These are phyloP conservation scores for Pleurostoma richardsiae DNA, from an alignment of 2,329 filamentous ascomycete species.

Conservation along the genomic window DNA sequence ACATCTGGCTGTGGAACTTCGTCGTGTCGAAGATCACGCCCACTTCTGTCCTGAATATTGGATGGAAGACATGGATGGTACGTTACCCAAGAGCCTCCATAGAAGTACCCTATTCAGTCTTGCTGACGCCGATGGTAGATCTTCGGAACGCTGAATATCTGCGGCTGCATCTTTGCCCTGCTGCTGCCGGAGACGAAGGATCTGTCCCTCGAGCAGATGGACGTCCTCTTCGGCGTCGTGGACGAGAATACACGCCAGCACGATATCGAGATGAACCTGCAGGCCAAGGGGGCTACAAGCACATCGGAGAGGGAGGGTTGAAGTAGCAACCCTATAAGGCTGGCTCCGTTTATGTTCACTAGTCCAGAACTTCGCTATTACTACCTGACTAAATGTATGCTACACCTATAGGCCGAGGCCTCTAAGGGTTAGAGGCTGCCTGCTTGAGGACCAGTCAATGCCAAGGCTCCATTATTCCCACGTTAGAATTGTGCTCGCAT, in stretches of 20 bases:
- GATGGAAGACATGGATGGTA: constrained; percentile 33
- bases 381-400: too few relatives aligned
- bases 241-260: not conserved
- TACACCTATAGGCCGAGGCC: too few relatives aligned
- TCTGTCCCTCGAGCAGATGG: constrained; percentile 12
- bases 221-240: constrained; percentile 21
- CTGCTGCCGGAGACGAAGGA: constrained; percentile 19
- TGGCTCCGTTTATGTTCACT: too few relatives aligned
- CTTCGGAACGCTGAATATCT: not conserved
- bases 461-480: too few relatives aligned
- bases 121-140: not conserved
- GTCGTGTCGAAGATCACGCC: constrained; percentile 42
- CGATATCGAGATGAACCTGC: not conserved
- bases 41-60: constrained; percentile 37
- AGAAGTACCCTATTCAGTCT: not conserved
- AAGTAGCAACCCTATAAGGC: too few relatives aligned
- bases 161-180: not conserved
- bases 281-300: not conserved
- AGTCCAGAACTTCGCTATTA: too few relatives aligned
- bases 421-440: too few relatives aligned
- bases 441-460: too few relatives aligned
- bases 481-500: too few relatives aligned
- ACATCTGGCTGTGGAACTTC: constrained; percentile 49
- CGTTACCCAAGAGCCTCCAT: not conserved
- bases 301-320: not conserved